phyloP scores from a whole-genome alignment of 768 basidiomycete species.

The Tricholoma sp. region DNA sequence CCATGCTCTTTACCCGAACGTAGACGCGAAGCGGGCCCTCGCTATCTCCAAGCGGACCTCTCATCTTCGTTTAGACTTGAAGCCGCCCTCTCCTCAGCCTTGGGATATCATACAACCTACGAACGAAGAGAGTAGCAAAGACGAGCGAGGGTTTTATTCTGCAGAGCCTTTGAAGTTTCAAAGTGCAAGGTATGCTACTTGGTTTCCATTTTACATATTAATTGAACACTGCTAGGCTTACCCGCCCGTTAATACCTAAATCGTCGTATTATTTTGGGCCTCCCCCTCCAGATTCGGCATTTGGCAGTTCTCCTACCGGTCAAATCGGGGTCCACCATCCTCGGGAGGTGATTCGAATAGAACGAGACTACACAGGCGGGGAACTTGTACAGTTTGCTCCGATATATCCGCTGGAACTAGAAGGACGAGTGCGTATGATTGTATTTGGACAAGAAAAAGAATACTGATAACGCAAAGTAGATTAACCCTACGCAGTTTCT shows the following conservation, averaged over 20 bases:
- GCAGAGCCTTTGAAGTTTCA: constrained; percentile 40
- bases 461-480: constrained; percentile 33
- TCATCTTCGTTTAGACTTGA: constrained; percentile 46
- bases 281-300: constrained; percentile 72
- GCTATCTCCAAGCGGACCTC: constrained; percentile 28
- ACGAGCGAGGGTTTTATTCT: constrained; percentile 37
- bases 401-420: constrained; percentile 87
- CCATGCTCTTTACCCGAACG: constrained; percentile 18
- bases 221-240: constrained; percentile 18
- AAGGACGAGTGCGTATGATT: constrained; percentile 69
- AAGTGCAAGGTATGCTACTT: constrained; percentile 31
- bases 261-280: constrained; percentile 86
- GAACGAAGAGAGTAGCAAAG: constrained; percentile 31
- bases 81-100: constrained; percentile 52
- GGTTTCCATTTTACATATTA: constrained; percentile 2
- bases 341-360: constrained; percentile 86
- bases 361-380: constrained; percentile 88
- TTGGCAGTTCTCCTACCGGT: constrained; percentile 75
- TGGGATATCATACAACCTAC: constrained; percentile 62
- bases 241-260: constrained; percentile 58
- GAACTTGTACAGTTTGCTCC: constrained; percentile 89
- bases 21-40: constrained; percentile 23
- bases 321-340: constrained; percentile 88
- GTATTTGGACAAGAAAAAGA: background rate
- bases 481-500: constrained; percentile 88